These are phyloP conservation scores for Sporothrix mexicana DNA, from an alignment of 2,329 filamentous ascomycete species.

Conservation along the genomic window DNA sequence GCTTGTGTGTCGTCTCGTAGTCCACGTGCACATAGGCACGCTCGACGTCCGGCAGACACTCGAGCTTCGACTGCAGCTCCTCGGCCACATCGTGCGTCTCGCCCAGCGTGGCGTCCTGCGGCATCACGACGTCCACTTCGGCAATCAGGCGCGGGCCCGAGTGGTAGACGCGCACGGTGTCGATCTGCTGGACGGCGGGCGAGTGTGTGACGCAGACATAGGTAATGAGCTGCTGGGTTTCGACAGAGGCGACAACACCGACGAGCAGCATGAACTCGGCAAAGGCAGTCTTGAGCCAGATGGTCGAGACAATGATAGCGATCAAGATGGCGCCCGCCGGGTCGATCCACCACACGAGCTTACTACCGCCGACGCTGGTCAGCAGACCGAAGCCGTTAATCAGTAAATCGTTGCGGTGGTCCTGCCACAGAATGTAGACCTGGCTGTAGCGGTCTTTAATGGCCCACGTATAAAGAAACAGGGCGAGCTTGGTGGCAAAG, in stretches of 20 bases:
- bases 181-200: conserved; percentile 79
- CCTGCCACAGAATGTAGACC: conserved; percentile 91
- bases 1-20: conserved; percentile 94
- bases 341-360: conserved; percentile 93
- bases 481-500: conserved; percentile 78
- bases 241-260: conserved; percentile 82
- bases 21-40: conserved; percentile 96
- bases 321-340: conserved; percentile 87
- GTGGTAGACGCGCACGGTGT: conserved; percentile 94
- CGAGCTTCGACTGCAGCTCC: conserved; percentile 90
- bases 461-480: conserved; percentile 93
- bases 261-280: conserved; percentile 90
- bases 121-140: conserved; percentile 96
- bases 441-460: conserved; percentile 90
- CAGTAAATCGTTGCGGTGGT: conserved; percentile 95
- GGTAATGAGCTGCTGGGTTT: conserved; percentile 90
- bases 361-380: conserved; percentile 87
- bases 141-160: conserved; percentile 87
- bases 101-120: conserved; percentile 71
- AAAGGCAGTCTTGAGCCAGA: conserved; percentile 88
- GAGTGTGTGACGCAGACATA: conserved; percentile 96
- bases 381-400: conserved; percentile 94
- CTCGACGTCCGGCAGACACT: conserved; percentile 90
- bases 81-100: conserved; percentile 93
- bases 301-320: conserved; percentile 74